phyloP scores from a whole-genome alignment of 768 basidiomycete species.

The Termitomyces sp. region DNA sequence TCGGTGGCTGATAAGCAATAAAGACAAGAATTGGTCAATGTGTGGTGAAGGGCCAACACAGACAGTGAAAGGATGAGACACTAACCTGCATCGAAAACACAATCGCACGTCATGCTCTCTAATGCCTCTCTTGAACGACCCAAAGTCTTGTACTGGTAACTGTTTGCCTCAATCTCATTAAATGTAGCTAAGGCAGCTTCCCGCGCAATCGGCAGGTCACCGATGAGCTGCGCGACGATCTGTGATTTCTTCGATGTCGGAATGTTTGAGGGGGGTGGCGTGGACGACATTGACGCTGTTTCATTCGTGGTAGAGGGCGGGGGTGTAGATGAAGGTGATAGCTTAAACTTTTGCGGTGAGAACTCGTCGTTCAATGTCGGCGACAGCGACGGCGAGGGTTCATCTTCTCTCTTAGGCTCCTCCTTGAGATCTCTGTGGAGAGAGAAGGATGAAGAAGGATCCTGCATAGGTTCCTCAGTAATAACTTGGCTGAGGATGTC shows the following conservation, averaged over 20 bases:
- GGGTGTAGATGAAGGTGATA: conserved; percentile 30
- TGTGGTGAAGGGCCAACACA: background rate
- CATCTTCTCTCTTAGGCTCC: conserved; percentile 25
- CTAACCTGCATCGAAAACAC: conserved; percentile 78
- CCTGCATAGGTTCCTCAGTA: conserved; percentile 21
- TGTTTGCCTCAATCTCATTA: conserved; percentile 66
- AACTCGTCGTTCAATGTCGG: conserved; percentile 30
- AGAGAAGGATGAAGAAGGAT: conserved; percentile 20
- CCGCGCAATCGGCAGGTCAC: conserved; percentile 73
- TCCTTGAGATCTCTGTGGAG: conserved; percentile 26
- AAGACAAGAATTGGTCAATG: conserved; percentile 7
- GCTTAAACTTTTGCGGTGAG: conserved; percentile 28
- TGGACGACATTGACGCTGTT: conserved; percentile 31
- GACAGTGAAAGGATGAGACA: conserved; percentile 20
- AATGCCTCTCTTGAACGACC: conserved; percentile 85
- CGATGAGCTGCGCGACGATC: conserved; percentile 62
- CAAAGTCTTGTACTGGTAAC: conserved; percentile 82
- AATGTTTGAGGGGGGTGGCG: conserved; percentile 30
- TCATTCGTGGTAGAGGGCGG: conserved; percentile 26
- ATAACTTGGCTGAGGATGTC: conserved; percentile 13
- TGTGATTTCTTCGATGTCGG: conserved; percentile 30
- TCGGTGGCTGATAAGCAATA: conserved; percentile 44
- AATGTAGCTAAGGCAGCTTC: conserved; percentile 70
- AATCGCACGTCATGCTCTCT: conserved; percentile 97
- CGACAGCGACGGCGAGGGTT: conserved; percentile 29